Percentiles rank a stretch among this genome's conserved stretches.
Conservation (phyloP, 306 rosid species). For the Castanea crenata region DNA sequence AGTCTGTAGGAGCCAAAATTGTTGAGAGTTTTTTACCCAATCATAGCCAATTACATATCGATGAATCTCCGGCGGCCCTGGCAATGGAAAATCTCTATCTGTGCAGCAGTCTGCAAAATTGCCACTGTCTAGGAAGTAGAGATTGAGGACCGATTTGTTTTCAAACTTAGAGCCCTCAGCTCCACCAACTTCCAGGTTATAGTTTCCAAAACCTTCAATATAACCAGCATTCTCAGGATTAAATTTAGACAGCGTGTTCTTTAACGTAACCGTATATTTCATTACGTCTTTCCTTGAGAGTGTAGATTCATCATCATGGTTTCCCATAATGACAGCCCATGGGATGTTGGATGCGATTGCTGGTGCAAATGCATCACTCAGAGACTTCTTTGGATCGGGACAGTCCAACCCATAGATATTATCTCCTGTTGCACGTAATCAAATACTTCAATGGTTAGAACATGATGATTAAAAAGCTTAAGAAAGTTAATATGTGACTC, state of each 20-base stretch:
- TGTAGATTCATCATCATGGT: constrained; percentile 91
- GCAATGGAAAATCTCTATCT: no score
- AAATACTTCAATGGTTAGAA: background rate
- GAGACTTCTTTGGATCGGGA: constrained; percentile 52
- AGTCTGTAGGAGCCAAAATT: constrained; percentile 72
- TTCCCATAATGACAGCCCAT: constrained; percentile 90
- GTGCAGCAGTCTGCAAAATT: constrained; percentile 39
- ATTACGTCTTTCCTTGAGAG: constrained; percentile 88
- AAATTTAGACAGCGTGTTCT: constrained; percentile 63
- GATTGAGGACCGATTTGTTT: constrained; percentile 83
- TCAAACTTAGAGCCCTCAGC: constrained; percentile 62
- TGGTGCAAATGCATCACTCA: constrained; percentile 81
- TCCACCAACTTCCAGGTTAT: constrained; percentile 78
- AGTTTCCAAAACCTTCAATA: constrained; percentile 94
- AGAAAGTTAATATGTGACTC: background rate
- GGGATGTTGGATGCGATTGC: constrained; percentile 80
- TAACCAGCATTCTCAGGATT: constrained; percentile 51
- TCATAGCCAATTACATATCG: constrained; percentile 45
- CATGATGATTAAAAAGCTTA: background rate
- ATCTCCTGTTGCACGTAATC: constrained; percentile 56
- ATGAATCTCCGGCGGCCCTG: no score
- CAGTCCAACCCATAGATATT: constrained; percentile 58
- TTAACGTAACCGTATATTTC: constrained; percentile 70
- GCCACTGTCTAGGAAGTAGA: constrained; percentile 94
- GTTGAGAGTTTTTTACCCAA: constrained; percentile 95